Conservation (phyloP, 169 alveolate species). For the Cryptosporidium xiaoi region DNA sequence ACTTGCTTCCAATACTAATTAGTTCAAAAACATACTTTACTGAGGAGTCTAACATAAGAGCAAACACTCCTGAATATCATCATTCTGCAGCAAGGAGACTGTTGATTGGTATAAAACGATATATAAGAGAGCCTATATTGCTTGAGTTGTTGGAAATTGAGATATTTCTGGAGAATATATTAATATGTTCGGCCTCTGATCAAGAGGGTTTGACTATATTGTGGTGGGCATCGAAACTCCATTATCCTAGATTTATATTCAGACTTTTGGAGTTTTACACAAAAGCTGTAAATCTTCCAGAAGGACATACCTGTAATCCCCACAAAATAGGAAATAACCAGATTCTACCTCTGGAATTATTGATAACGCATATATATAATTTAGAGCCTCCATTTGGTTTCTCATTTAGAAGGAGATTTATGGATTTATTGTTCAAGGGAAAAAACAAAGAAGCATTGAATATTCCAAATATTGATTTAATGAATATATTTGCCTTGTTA, state of each 20-base stretch:
- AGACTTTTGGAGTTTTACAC: constrained; percentile 57
- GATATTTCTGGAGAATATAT: constrained; percentile 28
- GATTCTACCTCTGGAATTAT: constrained; percentile 38
- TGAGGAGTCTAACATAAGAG: constrained; percentile 42
- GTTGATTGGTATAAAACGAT: constrained; percentile 20
- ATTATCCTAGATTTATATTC: constrained; percentile 37
- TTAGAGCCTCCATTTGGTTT: constrained; percentile 30
- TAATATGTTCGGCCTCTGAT: constrained; percentile 53
- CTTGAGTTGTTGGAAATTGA: constrained; percentile 61
- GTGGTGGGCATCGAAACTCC: constrained; percentile 67
- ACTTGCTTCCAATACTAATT: constrained; percentile 30
- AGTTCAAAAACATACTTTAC: constrained; percentile 24
- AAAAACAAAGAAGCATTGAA: not conserved
- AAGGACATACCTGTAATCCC: constrained; percentile 66
- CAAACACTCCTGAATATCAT: constrained; percentile 51
- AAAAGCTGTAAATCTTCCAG: constrained; percentile 39
- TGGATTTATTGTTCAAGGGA: constrained; percentile 40
- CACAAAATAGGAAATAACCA: constrained; percentile 62
- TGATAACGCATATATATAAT: constrained; percentile 25
- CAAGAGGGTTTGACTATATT: constrained; percentile 58
- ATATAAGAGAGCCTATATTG: constrained; percentile 45
- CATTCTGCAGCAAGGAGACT: constrained; percentile 71
- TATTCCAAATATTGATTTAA: constrained; percentile 20
- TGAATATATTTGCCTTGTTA: constrained; percentile 37
- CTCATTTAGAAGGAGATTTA: constrained; percentile 37